Evolutionary conservation across 192 early-diverging fungal genomes (phyloP).

Genomic region (Coemansia sp.): DNA sequence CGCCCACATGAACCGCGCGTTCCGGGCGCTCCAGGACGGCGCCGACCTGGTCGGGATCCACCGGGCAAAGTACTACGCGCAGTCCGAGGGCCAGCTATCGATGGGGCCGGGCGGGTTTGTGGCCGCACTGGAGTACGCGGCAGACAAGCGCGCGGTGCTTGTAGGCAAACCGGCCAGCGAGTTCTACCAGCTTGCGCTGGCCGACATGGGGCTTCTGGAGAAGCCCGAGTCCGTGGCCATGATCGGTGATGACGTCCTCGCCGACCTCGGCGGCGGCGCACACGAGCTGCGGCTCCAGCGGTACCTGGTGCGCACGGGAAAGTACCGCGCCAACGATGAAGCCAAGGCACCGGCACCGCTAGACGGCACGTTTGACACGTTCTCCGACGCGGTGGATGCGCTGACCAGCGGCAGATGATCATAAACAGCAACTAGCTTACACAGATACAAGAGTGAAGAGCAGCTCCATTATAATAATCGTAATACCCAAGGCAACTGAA

Average conservation of each 20-base stretch:
- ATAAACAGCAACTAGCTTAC: neutral
- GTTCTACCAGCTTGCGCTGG: conserved; percentile 78
- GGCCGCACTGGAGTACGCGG: conserved; percentile 77
- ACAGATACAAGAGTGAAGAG: too few species aligned
- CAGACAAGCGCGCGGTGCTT: conserved; percentile 63
- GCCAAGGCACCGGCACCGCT: conserved; percentile 45
- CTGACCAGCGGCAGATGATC: conserved; percentile 23
- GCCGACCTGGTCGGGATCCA: conserved; percentile 80
- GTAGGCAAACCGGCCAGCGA: conserved; percentile 80
- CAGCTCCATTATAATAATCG: too few species aligned
- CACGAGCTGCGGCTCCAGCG: conserved; percentile 69
- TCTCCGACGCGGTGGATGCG: conserved; percentile 66
- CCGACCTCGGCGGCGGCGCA: conserved; percentile 82
- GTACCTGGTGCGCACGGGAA: conserved; percentile 74
- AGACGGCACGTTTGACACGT: conserved; percentile 61
- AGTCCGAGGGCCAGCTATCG: conserved; percentile 57
- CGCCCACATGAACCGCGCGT: conserved; percentile 72
- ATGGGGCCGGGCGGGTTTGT: conserved; percentile 92
- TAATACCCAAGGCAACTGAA: too few species aligned
- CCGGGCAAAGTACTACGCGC: conserved; percentile 77
- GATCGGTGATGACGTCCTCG: conserved; percentile 85
- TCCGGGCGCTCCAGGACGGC: conserved; percentile 63
- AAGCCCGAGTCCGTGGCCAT: conserved; percentile 65
- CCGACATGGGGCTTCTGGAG: conserved; percentile 61
- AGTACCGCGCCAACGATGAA: conserved; percentile 79